phyloP scores from a whole-genome alignment of 495 filamentous ascomycete species.

The Podospora bellae-mahoneyi region DNA sequence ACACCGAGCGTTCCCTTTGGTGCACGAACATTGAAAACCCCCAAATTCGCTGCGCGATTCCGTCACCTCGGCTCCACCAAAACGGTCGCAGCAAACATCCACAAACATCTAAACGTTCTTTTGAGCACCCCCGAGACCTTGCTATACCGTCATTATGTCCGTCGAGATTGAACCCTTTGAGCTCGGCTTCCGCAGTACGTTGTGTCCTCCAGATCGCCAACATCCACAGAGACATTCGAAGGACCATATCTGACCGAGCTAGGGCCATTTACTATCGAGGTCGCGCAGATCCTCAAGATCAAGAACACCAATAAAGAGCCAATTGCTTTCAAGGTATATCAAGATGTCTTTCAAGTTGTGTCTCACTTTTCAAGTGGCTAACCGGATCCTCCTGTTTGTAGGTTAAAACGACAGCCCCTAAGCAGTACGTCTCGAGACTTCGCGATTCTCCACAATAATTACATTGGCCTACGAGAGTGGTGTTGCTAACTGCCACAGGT shows the following conservation, averaged over 20 bases:
- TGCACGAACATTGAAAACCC: not conserved
- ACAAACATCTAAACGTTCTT: conserved; percentile 3
- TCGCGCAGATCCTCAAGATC: conserved; percentile 77
- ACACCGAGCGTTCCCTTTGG: not conserved
- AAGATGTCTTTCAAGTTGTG: not conserved
- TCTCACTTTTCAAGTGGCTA: not conserved
- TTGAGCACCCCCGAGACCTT: not conserved
- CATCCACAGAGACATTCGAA: not conserved
- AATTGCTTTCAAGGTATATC: conserved; percentile 89
- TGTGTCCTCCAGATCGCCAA: not conserved
- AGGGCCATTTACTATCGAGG: conserved; percentile 93
- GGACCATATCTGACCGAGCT: conserved; percentile 26
- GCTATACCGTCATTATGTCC: conserved; percentile 63
- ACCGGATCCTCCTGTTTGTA: conserved; percentile 35
- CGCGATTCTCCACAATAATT: not conserved
- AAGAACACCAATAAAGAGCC: conserved; percentile 73
- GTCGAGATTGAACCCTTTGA: conserved; percentile 88
- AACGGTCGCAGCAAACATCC: conserved; percentile 2
- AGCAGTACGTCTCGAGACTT: conserved; percentile 67
- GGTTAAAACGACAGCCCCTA: conserved; percentile 99
- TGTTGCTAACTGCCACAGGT: conserved; percentile 54
- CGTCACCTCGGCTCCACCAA: conserved; percentile 12
- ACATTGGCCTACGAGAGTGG: not conserved
- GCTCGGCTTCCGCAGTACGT: conserved; percentile 88
- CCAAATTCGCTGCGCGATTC: conserved; percentile 5